phyloP scores from a whole-genome alignment of 2,329 filamentous ascomycete species.

The Onygena corvina region DNA sequence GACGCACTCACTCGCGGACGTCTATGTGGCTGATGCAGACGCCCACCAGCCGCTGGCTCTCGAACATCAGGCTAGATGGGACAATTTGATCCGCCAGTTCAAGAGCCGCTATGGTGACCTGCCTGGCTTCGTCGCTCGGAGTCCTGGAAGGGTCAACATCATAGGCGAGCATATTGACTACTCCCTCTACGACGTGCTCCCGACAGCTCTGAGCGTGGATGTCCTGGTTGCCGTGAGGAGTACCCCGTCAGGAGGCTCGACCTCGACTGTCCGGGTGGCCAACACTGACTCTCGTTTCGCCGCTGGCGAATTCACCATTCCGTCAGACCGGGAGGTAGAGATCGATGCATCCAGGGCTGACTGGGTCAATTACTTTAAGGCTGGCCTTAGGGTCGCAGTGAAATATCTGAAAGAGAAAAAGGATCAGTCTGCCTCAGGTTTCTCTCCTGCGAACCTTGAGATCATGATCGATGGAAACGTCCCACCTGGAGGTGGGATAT shows the following conservation, averaged over 20 bases:
- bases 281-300: slow-evolving; percentile 71
- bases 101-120: slow-evolving; percentile 54
- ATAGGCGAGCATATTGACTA: slow-evolving; percentile 99
- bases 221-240: slow-evolving; percentile 68
- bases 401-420: slow-evolving; percentile 55
- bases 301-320: slow-evolving; percentile 60
- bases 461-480: slow-evolving; percentile 85
- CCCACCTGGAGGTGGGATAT: slow-evolving; percentile 80
- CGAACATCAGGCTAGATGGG: slow-evolving; percentile 62
- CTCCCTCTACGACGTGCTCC: slow-evolving; percentile 87
- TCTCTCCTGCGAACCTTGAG: slow-evolving; percentile 66
- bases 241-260: slow-evolving; percentile 32
- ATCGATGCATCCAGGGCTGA: slow-evolving; percentile 80
- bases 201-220: slow-evolving; percentile 89
- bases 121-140: slow-evolving; percentile 73
- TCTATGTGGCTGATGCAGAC: slow-evolving; percentile 68
- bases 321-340: slow-evolving; percentile 49
- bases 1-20: slow-evolving; percentile 61
- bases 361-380: slow-evolving; percentile 99
- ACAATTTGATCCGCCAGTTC: slow-evolving; percentile 59
- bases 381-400: slow-evolving; percentile 70
- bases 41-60: slow-evolving; percentile 60
- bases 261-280: slow-evolving; percentile 59
- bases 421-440: slow-evolving; percentile 49
- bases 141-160: slow-evolving; percentile 90